These are phyloP conservation scores for Lyophyllum semitale DNA, from an alignment of 768 basidiomycete species.

Conservation along the genomic window DNA sequence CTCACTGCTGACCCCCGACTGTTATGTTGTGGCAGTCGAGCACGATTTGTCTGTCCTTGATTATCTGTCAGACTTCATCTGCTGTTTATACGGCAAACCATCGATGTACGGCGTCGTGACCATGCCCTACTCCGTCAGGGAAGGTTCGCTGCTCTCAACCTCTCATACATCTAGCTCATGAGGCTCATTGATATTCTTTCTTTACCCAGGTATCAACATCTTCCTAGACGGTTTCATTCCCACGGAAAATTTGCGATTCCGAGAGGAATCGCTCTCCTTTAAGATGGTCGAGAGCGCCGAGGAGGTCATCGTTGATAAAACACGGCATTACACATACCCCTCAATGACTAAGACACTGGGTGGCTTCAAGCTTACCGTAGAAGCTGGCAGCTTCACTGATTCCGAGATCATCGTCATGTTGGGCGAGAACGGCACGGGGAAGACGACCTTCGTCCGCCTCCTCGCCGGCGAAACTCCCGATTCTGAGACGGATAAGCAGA, in stretches of 20 bases:
- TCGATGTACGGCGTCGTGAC: slow-evolving; percentile 99
- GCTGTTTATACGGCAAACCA: slow-evolving; percentile 96
- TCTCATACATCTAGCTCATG: slow-evolving; percentile 1
- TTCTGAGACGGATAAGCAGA: slow-evolving; percentile 76
- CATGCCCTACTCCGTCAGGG: slow-evolving; percentile 96
- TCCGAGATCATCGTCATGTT: slow-evolving; percentile 99
- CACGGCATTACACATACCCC: slow-evolving; percentile 89
- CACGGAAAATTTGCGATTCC: slow-evolving; percentile 97
- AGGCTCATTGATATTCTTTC: slow-evolving; percentile 2
- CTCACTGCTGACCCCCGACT: slow-evolving; percentile 73
- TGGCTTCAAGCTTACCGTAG: slow-evolving; percentile 91
- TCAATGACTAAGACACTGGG: slow-evolving; percentile 97
- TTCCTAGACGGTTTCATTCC: slow-evolving; percentile 99
- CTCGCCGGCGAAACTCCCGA: slow-evolving; percentile 94
- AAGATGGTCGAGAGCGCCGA: slow-evolving; percentile 98
- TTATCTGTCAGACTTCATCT: slow-evolving; percentile 98
- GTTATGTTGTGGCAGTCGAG: slow-evolving; percentile 97
- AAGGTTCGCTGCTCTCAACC: slow-evolving; percentile 55
- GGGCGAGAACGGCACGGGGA: slow-evolving; percentile 98
- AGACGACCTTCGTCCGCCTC: slow-evolving; percentile 96
- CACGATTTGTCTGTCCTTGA: slow-evolving; percentile 98
- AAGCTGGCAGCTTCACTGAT: slow-evolving; percentile 91
- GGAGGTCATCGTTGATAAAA: slow-evolving; percentile 83
- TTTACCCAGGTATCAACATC: slow-evolving; percentile 87
- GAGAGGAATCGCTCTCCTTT: slow-evolving; percentile 93